A percentile compares a stretch with the other conserved stretches of the same genome.
phyloP scores from a whole-genome alignment of 768 basidiomycete species.

The Tricholoma hemisulphureum region DNA sequence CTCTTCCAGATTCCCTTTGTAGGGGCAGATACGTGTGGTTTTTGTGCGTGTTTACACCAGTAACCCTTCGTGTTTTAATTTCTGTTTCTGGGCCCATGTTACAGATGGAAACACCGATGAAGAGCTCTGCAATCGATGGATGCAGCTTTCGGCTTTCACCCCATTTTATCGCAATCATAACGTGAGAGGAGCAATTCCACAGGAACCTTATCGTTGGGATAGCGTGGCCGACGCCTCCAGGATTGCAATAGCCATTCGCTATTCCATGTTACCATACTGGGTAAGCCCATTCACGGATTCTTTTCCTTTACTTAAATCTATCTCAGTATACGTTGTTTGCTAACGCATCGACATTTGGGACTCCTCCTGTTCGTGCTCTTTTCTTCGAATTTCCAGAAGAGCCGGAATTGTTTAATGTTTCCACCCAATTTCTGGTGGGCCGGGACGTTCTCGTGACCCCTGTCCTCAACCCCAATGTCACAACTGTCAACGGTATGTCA shows the following conservation, averaged over 20 bases:
- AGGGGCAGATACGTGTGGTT: constrained; percentile 76
- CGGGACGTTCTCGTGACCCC: constrained; percentile 72
- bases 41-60: constrained; percentile 38
- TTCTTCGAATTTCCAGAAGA: constrained; percentile 80
- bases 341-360: constrained; percentile 59
- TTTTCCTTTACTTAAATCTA: neutral
- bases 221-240: constrained; percentile 73
- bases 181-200: constrained; percentile 58
- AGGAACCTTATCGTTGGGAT: constrained; percentile 82
- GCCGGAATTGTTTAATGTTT: constrained; percentile 58
- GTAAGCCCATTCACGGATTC: constrained; percentile 35
- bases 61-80: constrained; percentile 4
- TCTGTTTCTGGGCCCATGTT: neutral
- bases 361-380: constrained; percentile 71
- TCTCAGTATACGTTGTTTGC: constrained; percentile 70
- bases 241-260: constrained; percentile 68
- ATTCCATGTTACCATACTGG: constrained; percentile 78
- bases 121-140: constrained; percentile 83
- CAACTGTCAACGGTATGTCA: constrained; percentile 57
- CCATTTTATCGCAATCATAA: constrained; percentile 87
- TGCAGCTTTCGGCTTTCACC: constrained; percentile 79
- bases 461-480: constrained; percentile 65
- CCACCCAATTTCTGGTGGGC: constrained; percentile 73
- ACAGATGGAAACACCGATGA: constrained; percentile 67
- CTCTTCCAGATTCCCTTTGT: constrained; percentile 83